phyloP scores from a whole-genome alignment of 2,329 filamentous ascomycete genomes.

The Stachybotrys chlorohalonatus region DNA sequence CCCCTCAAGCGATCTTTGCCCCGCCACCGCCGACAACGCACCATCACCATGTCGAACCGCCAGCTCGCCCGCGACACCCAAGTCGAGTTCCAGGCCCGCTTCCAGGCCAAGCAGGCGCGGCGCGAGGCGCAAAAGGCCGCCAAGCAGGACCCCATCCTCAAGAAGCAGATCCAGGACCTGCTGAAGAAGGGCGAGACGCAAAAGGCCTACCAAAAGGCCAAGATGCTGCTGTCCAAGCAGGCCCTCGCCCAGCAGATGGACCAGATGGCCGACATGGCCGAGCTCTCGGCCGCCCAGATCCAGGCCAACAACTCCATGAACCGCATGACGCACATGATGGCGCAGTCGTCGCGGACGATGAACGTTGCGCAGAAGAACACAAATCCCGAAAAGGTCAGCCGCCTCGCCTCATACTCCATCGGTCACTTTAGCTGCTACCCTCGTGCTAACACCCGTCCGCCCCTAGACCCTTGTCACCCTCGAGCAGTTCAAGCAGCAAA shows the following conservation, averaged over 20 bases:
- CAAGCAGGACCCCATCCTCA: constrained; percentile 51
- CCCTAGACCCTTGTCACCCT: constrained; percentile 46
- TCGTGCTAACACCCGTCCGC: constrained; percentile 1
- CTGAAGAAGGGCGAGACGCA: constrained; percentile 55
- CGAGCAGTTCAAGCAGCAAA: constrained; percentile 52
- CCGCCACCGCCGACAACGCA: neutral
- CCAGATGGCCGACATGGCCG: constrained; percentile 55
- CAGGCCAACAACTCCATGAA: constrained; percentile 58
- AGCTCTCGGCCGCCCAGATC: constrained; percentile 51
- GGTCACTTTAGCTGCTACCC: neutral
- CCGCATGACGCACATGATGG: constrained; percentile 57
- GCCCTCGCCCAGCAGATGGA: constrained; percentile 55
- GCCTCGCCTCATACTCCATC: neutral
- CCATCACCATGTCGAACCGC: constrained; percentile 44
- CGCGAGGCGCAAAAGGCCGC: constrained; percentile 51
- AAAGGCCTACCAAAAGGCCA: constrained; percentile 54
- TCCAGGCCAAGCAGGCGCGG: constrained; percentile 54
- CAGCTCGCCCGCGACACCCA: constrained; percentile 53
- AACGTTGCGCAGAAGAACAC: constrained; percentile 46
- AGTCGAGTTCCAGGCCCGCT: constrained; percentile 54
- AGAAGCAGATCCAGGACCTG: constrained; percentile 55
- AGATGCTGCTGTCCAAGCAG: constrained; percentile 53
- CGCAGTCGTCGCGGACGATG: constrained; percentile 50
- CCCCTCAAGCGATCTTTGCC: neutral
- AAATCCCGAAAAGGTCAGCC: constrained; percentile 45